Evolutionary conservation across 2,329 filamentous ascomycete genomes (phyloP).

Genomic region (Cryphonectria nitschkei): DNA sequence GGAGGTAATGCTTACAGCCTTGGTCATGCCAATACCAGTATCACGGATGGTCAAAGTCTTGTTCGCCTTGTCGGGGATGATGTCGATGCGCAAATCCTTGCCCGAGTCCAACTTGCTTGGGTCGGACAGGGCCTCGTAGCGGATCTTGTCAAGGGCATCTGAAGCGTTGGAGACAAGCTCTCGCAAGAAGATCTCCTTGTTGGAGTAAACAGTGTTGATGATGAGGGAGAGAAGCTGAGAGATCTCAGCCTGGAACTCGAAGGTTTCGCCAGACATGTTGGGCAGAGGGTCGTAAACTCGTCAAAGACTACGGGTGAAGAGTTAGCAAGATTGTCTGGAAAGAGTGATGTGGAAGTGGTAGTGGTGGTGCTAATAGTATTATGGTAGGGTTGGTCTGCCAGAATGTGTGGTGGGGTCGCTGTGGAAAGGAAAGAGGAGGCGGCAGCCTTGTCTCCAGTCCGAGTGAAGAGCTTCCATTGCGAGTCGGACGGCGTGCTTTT

Average conservation of each 20-base stretch:
- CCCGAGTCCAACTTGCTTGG: conserved; percentile 94
- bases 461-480: background rate
- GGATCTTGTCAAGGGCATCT: conserved; percentile 99
- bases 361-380: background rate
- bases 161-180: conserved; percentile 98
- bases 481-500: background rate
- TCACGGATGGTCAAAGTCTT: conserved; percentile 98
- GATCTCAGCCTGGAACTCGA: conserved; percentile 99
- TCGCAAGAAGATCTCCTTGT: conserved; percentile 99
- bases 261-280: conserved; percentile 87
- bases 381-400: background rate
- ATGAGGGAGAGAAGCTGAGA: conserved; percentile 99
- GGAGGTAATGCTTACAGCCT: conserved; percentile 74
- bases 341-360: background rate
- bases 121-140: conserved; percentile 97
- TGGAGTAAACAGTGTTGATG: conserved; percentile 99
- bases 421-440: conserved; percentile 12
- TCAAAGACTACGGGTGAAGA: conserved; percentile 20
- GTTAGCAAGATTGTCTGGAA: conserved; percentile 2
- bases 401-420: conserved; percentile 19
- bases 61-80: conserved; percentile 95
- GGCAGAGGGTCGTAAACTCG: conserved; percentile 38
- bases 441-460: conserved; percentile 15
- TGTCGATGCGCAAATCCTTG: conserved; percentile 99
- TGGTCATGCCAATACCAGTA: conserved; percentile 99